phyloP scores from a whole-genome alignment of 805 yeast genomes.

The Teunomyces gatunensis region DNA sequence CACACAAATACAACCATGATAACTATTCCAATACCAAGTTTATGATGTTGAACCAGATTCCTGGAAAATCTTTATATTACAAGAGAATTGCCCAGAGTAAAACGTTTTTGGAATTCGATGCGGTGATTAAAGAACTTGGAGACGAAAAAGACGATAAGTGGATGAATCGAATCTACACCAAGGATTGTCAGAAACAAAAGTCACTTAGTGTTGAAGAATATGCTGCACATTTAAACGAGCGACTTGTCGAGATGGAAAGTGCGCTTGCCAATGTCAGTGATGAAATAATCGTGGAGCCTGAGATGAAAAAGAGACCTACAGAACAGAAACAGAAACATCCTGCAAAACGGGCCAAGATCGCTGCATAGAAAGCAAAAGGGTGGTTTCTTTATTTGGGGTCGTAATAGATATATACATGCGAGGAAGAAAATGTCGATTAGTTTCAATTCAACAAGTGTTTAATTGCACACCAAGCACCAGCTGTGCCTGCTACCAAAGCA shows the following conservation, averaged over 20 bases:
- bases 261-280: background rate
- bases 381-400: background rate
- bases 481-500: conserved; percentile 81
- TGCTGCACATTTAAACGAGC: conserved; percentile 7
- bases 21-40: conserved; percentile 71
- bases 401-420: conserved; percentile 3
- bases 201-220: conserved; percentile 17
- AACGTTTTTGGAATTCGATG: conserved; percentile 47
- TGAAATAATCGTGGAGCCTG: background rate
- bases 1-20: conserved; percentile 54
- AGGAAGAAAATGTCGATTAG: background rate
- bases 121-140: conserved; percentile 37
- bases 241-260: conserved; percentile 8
- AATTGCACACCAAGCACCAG: conserved; percentile 89
- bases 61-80: conserved; percentile 67
- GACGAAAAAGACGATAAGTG: conserved; percentile 20
- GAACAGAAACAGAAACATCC: background rate
- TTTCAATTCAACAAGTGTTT: conserved; percentile 40
- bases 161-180: conserved; percentile 22
- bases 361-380: background rate
- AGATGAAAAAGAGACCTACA: background rate
- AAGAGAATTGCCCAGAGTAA: conserved; percentile 56
- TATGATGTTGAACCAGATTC: conserved; percentile 72
- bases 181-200: conserved; percentile 31
- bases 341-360: background rate